Conservation (phyloP, 371 early-diverging fungal species). For the Mortierella sp. region DNA sequence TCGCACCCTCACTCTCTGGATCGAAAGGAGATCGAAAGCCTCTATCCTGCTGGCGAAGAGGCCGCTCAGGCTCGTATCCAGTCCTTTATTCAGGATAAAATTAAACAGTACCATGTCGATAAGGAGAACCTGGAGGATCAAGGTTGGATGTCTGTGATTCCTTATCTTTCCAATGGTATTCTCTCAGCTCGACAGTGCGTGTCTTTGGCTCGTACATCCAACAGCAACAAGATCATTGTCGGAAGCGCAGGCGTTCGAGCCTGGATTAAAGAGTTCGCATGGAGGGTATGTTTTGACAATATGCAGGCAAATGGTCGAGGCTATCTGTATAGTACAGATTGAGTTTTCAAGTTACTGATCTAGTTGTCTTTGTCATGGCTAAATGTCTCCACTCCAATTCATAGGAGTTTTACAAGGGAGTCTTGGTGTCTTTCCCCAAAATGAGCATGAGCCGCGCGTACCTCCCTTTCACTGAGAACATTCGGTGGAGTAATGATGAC, state of each 20-base stretch:
- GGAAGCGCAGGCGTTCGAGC: slow-evolving; percentile 59
- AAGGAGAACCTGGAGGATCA: slow-evolving; percentile 39
- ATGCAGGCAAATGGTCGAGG: not conserved
- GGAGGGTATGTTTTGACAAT: slow-evolving; percentile 55
- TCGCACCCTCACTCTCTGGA: slow-evolving; percentile 29
- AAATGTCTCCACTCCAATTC: not conserved
- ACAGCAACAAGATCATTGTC: slow-evolving; percentile 56
- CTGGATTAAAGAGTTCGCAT: slow-evolving; percentile 62
- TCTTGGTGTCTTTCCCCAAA: slow-evolving; percentile 66
- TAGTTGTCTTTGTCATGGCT: not conserved
- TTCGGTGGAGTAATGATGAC: slow-evolving; percentile 55
- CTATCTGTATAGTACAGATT: not conserved
- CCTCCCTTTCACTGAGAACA: slow-evolving; percentile 56
- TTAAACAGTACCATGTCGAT: slow-evolving; percentile 37
- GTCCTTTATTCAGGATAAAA: slow-evolving; percentile 28
- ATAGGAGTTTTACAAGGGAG: slow-evolving; percentile 72
- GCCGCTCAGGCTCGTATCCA: slow-evolving; percentile 46
- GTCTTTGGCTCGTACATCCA: slow-evolving; percentile 54
- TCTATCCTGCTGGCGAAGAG: slow-evolving; percentile 57
- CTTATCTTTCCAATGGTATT: slow-evolving; percentile 58
- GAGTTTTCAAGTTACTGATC: not conserved
- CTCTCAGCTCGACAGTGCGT: slow-evolving; percentile 64
- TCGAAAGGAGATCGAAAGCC: slow-evolving; percentile 13
- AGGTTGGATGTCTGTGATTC: slow-evolving; percentile 39
- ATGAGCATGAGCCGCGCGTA: slow-evolving; percentile 68